Base-by-base conservation (phyloP, 2,329 filamentous ascomycete species). In the Fusarium sp. region DNA sequence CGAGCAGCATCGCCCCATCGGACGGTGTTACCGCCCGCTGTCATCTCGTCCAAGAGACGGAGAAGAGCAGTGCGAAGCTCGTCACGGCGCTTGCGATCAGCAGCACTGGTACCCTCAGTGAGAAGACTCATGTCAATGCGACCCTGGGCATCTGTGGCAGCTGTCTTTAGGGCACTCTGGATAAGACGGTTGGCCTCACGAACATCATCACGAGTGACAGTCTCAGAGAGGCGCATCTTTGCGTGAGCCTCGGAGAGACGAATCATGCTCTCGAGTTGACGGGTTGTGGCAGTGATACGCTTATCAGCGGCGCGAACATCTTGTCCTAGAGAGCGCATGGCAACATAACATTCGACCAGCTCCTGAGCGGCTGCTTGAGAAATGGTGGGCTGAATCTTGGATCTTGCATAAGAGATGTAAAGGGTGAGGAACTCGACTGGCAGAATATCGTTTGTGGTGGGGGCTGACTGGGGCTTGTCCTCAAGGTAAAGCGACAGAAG, bases 251-350 rank as follows among this genome's bases (percentile, higher is more conserved):
- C 96, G 2, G 94, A 83, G 5, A 99, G 90, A 64, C 96, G 95
- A 76, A 99, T 98, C 96, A 99, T 99, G 43, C 91, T 96, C 81
- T 99, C 96, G 8, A 99, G 86, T 80, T 99, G 96, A 76, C 96
- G 89, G 1, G 96, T 99, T 5, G 96, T 99, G 39, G 96, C 96
- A 0, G 96, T 99, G 81, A 99, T 99, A 70, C 96, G 93, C 79
- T 96, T 95, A 80, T 99, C 96, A 5, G 92, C 88, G 4, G 94
- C 87, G 47, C 95, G 93, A 35, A 95, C 90, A 72, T 94, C 91
- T 71, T 94, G 91, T 45, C 96, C 96, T 0, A 99, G 89, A 75
- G 94, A 93, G 69, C 96, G 94, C 93, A 99, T 97, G 63, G 91
- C 91, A 43, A 98, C 92, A 76, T 99, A 99, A 29, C 93, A 88